Percentiles rank a stretch among this genome's conserved stretches.
Conservation (phyloP, 2,329 filamentous ascomycete genomes). For the Cercospora sojina region DNA sequence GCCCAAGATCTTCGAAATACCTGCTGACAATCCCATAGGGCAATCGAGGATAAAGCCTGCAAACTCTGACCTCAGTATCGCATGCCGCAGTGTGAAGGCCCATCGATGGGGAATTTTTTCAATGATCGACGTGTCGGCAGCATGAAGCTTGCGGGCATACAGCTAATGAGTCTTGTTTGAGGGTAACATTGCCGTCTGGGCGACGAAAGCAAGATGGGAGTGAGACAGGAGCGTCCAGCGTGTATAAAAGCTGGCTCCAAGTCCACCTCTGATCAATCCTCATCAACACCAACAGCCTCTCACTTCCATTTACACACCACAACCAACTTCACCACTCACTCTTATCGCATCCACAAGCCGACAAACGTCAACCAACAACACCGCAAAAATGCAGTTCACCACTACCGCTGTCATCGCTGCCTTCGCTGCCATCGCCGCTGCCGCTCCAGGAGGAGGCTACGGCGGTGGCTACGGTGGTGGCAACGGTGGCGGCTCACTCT, state of each 20-base stretch:
- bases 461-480: background rate
- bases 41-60: constrained; percentile 2
- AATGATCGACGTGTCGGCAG: background rate
- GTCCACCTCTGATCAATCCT: background rate
- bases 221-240: background rate
- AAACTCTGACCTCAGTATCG: background rate
- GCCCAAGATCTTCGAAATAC: background rate
- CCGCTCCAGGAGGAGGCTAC: constrained; percentile 1
- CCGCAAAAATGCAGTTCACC: constrained; percentile 16
- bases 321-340: background rate
- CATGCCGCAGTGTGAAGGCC: background rate
- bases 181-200: background rate
- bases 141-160: background rate
- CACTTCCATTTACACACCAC: background rate
- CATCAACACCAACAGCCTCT: background rate
- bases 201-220: background rate
- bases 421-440: constrained; percentile 11
- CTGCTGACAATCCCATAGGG: background rate
- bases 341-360: background rate
- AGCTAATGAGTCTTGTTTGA: background rate
- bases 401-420: constrained; percentile 6
- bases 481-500: background rate
- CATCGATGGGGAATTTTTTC: background rate
- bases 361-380: background rate
- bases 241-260: background rate